These are phyloP conservation scores for Trichoderma sp. DNA, from an alignment of 2,329 filamentous ascomycete genomes.

Conservation along the genomic window DNA sequence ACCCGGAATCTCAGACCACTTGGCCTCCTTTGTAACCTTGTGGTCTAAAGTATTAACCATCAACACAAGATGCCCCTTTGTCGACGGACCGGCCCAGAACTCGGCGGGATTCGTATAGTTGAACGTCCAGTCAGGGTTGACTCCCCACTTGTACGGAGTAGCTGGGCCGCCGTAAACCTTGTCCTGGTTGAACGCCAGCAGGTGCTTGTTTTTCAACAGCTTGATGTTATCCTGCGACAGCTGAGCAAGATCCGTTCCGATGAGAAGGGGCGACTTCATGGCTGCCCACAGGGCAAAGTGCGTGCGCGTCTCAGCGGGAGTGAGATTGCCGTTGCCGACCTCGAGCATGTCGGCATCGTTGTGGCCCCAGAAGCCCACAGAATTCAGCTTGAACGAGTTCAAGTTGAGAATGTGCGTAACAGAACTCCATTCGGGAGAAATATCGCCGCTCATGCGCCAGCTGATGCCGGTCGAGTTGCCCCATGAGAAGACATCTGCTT, in stretches of 20 bases:
- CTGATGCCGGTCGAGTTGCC: slow-evolving; percentile 47
- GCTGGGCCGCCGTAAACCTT: slow-evolving; percentile 40
- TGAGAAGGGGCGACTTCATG: slow-evolving; percentile 49
- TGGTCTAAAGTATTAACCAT: slow-evolving; percentile 43
- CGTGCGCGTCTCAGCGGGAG: slow-evolving; percentile 42
- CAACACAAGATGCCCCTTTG: slow-evolving; percentile 44
- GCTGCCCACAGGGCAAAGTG: slow-evolving; percentile 52
- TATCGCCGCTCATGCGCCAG: slow-evolving; percentile 45
- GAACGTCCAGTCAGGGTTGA: slow-evolving; percentile 48
- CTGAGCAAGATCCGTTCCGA: slow-evolving; percentile 41
- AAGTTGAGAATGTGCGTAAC: slow-evolving; percentile 44
- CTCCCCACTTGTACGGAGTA: slow-evolving; percentile 46
- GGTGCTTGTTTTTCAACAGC: slow-evolving; percentile 41
- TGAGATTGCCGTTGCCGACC: slow-evolving; percentile 48
- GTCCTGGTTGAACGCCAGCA: slow-evolving; percentile 47
- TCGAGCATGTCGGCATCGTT: slow-evolving; percentile 52
- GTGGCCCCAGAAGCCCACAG: slow-evolving; percentile 47
- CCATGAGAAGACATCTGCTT: slow-evolving; percentile 48
- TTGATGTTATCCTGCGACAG: slow-evolving; percentile 36
- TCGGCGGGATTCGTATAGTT: slow-evolving; percentile 47
- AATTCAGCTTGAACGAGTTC: slow-evolving; percentile 44
- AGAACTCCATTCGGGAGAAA: slow-evolving; percentile 36
- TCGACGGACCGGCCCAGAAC: slow-evolving; percentile 46
- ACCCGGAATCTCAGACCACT: slow-evolving; percentile 43
- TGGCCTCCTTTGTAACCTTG: slow-evolving; percentile 35